Base-by-base conservation (phyloP, 2,329 filamentous ascomycete species). In the Amauroascus verrucosus region DNA sequence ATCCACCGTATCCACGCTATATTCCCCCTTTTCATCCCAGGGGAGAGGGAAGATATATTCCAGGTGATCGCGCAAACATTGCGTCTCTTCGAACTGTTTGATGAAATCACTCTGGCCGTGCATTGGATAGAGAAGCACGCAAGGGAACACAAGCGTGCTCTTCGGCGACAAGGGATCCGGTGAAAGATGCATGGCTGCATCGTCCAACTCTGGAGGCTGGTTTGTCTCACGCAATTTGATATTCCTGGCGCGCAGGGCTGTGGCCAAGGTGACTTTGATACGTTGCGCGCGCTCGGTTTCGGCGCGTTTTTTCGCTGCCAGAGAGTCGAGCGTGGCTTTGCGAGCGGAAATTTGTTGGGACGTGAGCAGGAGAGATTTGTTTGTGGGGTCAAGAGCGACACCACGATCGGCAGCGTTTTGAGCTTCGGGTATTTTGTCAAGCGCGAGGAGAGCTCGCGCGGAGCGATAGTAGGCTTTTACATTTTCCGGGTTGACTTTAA, bases 401-500 rank as follows among this genome's bases (percentile, higher is more conserved):
- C 90, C 93, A 4, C 82, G 78, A 3, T 78, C 73, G 64, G 85
- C 90, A 3, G 88, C 83, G 67, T 95, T 88, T 60, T 84, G 78
- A 1, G 93, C 90, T 71, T 96, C 89, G 20, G 73, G 69, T 53
- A 94, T 74, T 63, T 88, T 88, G 66, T 86, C 84, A 14, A 96
- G 80, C 1, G 84, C 81, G 24, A 95, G 74, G 54, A 95, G 79
- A 3, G 93, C 91, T 56, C 78, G 77, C 1, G 86, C 81, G 53
- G 86, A 89, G 58, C 93, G 85, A 71, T 94, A 98, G 72, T 84
- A 88, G 1, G 93, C 91, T 73, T 98, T 98, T 63, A 94, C 69
- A 67, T 95, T 96, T 48, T 67, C 69, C 2, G 83, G 78, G 70
- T 96, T 94, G 55, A 96, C 75, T 37, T 82, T 80, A 56, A 98